Conservation (phyloP, 352 stramenopile species). For the Nothophytophthora sp. region DNA sequence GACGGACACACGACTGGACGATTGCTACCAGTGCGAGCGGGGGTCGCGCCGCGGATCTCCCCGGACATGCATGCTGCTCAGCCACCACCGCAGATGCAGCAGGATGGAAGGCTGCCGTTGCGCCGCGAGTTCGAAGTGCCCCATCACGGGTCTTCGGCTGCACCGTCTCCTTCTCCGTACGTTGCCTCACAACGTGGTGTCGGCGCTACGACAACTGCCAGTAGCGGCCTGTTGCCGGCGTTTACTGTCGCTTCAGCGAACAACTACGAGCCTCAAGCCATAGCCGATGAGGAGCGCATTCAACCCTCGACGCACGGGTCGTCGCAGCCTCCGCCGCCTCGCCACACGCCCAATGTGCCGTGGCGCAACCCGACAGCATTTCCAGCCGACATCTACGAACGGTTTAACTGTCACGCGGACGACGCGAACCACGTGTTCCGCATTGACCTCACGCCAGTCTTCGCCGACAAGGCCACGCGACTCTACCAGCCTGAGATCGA, state of each 20-base stretch:
- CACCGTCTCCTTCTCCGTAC: constrained; percentile 10
- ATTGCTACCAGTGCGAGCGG: constrained; percentile 1
- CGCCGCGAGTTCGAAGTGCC: constrained; percentile 20
- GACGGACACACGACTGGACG: constrained; percentile 17
- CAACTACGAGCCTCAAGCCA: constrained; percentile 17
- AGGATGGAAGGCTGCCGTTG: constrained; percentile 5
- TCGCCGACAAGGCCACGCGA: constrained; percentile 41
- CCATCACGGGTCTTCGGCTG: constrained; percentile 12
- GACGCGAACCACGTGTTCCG: constrained; percentile 65
- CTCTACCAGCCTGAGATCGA: constrained; percentile 68
- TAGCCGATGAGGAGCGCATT: not conserved
- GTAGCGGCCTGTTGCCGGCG: constrained; percentile 9
- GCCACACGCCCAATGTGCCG: constrained; percentile 42
- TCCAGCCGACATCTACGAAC: constrained; percentile 47
- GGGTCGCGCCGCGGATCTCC: constrained; percentile 13
- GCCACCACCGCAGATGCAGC: constrained; percentile 11
- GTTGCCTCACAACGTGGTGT: constrained; percentile 4
- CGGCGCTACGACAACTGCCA: constrained; percentile 12
- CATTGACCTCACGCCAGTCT: constrained; percentile 63
- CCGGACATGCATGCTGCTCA: constrained; percentile 16
- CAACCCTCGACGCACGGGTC: constrained; percentile 13
- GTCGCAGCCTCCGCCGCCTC: constrained; percentile 22
- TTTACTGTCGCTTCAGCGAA: constrained; percentile 12
- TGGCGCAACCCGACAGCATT: constrained; percentile 59
- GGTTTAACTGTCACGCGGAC: constrained; percentile 56